phyloP scores from a whole-genome alignment of 805 yeast genomes.

The Yarrowia sp. region DNA sequence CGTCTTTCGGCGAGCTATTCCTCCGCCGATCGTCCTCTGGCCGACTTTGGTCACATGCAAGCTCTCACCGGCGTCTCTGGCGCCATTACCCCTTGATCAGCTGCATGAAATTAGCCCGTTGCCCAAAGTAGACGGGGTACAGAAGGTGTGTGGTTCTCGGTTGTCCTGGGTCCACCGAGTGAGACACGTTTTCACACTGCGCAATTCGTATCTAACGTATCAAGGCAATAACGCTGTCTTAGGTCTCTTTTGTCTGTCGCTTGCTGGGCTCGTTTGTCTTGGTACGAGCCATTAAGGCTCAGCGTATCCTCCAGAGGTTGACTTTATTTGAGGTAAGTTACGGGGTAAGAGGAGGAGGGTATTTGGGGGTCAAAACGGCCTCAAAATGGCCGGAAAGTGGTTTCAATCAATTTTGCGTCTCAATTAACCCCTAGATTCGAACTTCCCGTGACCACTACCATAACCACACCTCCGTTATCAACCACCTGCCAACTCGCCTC shows the following conservation, averaged over 20 bases:
- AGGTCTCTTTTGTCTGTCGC: background rate
- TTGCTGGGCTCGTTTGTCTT: background rate
- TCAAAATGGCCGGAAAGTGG: no score
- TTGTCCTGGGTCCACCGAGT: no score
- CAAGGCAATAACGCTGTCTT: no score
- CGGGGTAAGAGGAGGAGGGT: no score
- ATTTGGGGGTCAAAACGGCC: no score
- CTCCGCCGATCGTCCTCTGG: background rate
- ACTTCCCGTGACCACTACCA: no score
- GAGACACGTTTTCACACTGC: no score
- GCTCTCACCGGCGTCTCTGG: slow-evolving; percentile 1
- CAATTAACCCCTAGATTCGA: no score
- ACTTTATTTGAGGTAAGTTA: background rate
- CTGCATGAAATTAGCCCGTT: background rate
- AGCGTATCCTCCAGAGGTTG: slow-evolving; percentile 16
- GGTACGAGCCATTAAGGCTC: slow-evolving; percentile 14
- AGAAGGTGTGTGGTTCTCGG: no score
- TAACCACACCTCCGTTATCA: background rate
- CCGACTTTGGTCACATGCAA: slow-evolving; percentile 14
- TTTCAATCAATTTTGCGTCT: no score
- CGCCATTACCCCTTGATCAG: slow-evolving; percentile 22
- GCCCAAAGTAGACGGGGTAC: no score
- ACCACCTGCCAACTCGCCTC: background rate
- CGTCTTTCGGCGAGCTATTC: background rate
- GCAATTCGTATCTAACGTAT: no score